phyloP scores from a whole-genome alignment of 2,329 filamentous ascomycete genomes.

The Aulographum hederae region DNA sequence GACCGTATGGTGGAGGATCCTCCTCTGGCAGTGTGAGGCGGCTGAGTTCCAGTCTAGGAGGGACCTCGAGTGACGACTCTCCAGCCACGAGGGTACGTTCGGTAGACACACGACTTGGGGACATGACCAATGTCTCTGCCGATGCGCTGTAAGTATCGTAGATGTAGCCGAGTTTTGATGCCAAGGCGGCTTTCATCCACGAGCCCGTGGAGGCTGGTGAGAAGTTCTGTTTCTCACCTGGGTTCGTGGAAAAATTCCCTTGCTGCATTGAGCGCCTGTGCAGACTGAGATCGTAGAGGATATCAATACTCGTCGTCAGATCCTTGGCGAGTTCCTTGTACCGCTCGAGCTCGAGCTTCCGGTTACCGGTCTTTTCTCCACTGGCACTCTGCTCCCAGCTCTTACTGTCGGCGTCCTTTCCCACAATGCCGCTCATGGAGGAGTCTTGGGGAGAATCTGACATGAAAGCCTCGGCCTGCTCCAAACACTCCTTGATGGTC shows the following conservation, averaged over 20 bases:
- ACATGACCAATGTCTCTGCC: conserved; percentile 25
- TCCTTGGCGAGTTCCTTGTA: conserved; percentile 61
- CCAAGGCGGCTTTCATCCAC: no score
- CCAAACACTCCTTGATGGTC: conserved; percentile 58
- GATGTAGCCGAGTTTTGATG: no score
- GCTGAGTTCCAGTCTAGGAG: conserved; percentile 18
- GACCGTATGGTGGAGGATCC: conserved; percentile 29
- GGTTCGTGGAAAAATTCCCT: conserved; percentile 19
- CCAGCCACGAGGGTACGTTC: conserved; percentile 4
- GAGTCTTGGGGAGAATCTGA: not conserved
- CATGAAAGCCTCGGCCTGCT: conserved; percentile 9
- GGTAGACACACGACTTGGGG: conserved; percentile 15
- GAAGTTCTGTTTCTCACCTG: no score
- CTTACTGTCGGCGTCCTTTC: not conserved
- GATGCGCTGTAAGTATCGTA: conserved; percentile 12
- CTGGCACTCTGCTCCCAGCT: not conserved
- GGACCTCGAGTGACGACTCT: conserved; percentile 6
- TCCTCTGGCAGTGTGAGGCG: conserved; percentile 26
- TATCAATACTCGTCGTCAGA: conserved; percentile 61
- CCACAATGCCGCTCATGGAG: not conserved
- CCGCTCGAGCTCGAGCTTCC: not conserved
- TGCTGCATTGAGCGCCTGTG: conserved; percentile 33
- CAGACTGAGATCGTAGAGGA: conserved; percentile 56
- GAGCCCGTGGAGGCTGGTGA: no score
- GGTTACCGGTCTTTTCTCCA: not conserved